Conservation (phyloP, 768 basidiomycete species). For the Dendrothele bispora region DNA sequence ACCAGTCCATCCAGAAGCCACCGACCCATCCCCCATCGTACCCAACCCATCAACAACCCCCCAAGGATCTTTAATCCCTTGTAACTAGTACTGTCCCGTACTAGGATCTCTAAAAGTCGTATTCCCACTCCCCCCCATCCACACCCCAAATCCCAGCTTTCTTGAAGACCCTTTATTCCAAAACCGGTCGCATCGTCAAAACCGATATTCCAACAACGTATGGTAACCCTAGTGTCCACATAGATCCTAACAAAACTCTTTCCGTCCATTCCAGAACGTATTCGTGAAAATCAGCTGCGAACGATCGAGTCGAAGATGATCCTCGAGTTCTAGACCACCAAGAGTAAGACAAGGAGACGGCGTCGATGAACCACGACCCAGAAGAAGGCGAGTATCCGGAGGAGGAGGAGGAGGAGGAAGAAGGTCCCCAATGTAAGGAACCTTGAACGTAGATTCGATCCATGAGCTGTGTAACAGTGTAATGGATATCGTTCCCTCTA, state of each 20-base stretch:
- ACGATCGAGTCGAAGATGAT: too few species aligned
- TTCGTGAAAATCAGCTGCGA: conserved; percentile 70
- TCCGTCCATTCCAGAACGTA: conserved; percentile 83
- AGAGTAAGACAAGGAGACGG: conserved; percentile 66
- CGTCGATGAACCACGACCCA: too few species aligned
- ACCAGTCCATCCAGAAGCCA: too few species aligned
- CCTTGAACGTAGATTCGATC: conserved; percentile 62
- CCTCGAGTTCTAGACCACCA: conserved; percentile 72
- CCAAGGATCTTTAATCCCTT: conserved; percentile 36
- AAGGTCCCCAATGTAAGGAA: conserved; percentile 67
- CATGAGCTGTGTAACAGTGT: conserved; percentile 54
- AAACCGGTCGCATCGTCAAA: too few species aligned
- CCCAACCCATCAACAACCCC: conserved; percentile 2
- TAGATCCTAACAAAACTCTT: conserved; percentile 55
- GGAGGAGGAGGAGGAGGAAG: too few species aligned
- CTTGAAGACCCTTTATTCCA: too few species aligned
- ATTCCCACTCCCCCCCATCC: conserved; percentile 39
- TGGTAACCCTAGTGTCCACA: conserved; percentile 80
- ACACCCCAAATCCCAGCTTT: conserved; percentile 76
- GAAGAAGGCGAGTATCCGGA: too few species aligned
- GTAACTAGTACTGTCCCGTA: conserved; percentile 41
- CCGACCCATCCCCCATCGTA: neutral
- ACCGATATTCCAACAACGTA: conserved; percentile 65
- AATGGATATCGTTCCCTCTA: conserved; percentile 59
- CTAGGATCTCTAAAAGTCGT: conserved; percentile 50